Evolutionary conservation across 305 asterid genomes (phyloP).

Genomic region (Fraxinus greggii): DNA sequence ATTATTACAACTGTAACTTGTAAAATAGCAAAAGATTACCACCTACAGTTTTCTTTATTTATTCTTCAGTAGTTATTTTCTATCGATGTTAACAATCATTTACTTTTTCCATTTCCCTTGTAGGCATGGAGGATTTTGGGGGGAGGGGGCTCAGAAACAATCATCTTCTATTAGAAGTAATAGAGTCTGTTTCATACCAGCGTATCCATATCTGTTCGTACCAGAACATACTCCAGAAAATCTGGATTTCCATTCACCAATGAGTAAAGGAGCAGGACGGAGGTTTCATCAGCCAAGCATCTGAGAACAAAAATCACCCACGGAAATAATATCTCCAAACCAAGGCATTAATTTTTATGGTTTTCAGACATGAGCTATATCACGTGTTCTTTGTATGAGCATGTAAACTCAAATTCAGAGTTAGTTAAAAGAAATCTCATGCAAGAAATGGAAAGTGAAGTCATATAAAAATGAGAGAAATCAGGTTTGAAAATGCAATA

Average conservation of each 20-base stretch:
- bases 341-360: not conserved
- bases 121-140: not conserved
- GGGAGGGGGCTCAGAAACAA: too few species aligned
- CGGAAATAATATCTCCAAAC: not conserved
- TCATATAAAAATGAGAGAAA: not conserved
- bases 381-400: not conserved
- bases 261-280: slow-evolving; percentile 77
- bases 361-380: not conserved
- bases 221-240: slow-evolving; percentile 69
- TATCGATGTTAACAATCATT: not conserved
- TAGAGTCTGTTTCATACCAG: slow-evolving; percentile 54
- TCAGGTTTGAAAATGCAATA: slow-evolving; percentile 14
- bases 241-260: slow-evolving; percentile 81
- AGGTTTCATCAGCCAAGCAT: slow-evolving; percentile 75
- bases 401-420: not conserved
- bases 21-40: not conserved
- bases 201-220: slow-evolving; percentile 86
- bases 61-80: slow-evolving; percentile 4
- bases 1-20: not conserved
- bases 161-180: not conserved
- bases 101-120: not conserved
- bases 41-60: slow-evolving; percentile 2
- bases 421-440: slow-evolving; percentile 7
- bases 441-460: not conserved
- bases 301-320: slow-evolving; percentile 32